Percentiles rank a stretch among this genome's conserved stretches.
Evolutionary conservation across 78 protist genomes (phyloP).

Genomic region (Planoprotostelium fungivorum): DNA sequence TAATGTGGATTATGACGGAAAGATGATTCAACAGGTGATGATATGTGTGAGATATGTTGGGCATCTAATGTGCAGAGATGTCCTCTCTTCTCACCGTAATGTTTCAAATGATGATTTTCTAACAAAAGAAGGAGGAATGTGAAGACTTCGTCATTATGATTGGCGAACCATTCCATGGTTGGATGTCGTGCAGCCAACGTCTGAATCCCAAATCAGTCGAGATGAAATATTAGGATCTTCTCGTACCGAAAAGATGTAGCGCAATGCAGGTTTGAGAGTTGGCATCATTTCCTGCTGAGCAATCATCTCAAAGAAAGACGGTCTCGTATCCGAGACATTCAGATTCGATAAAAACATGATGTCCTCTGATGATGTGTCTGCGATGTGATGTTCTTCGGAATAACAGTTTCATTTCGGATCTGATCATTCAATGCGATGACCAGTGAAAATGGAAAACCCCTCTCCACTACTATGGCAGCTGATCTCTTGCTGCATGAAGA

Average conservation of each 20-base stretch:
- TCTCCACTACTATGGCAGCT: too few relatives aligned
- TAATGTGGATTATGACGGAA: too few relatives aligned
- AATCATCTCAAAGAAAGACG: constrained; percentile 68
- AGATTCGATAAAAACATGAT: background rate
- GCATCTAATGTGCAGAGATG: background rate
- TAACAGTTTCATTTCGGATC: background rate
- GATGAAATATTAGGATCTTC: background rate
- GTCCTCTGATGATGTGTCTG: too few relatives aligned
- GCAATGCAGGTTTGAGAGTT: constrained; percentile 56
- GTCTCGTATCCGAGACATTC: constrained; percentile 11
- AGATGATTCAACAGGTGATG: too few relatives aligned
- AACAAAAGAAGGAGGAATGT: constrained; percentile 41
- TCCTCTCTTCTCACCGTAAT: constrained; percentile 22
- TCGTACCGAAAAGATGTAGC: constrained; percentile 41
- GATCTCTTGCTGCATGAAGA: too few relatives aligned
- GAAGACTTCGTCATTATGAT: constrained; percentile 53
- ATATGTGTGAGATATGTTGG: background rate
- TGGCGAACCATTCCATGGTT: constrained; percentile 23
- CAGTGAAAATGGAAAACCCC: background rate
- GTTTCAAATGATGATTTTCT: constrained; percentile 53
- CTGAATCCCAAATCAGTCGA: background rate
- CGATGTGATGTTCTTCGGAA: background rate
- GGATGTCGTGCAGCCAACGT: constrained; percentile 22
- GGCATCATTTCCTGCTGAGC: constrained; percentile 66
- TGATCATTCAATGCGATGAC: background rate